Percentiles rank a stretch among this genome's conserved stretches.
phyloP scores from a whole-genome alignment of 2,329 filamentous ascomycete genomes.

The Ceratocystis lukuohia region DNA sequence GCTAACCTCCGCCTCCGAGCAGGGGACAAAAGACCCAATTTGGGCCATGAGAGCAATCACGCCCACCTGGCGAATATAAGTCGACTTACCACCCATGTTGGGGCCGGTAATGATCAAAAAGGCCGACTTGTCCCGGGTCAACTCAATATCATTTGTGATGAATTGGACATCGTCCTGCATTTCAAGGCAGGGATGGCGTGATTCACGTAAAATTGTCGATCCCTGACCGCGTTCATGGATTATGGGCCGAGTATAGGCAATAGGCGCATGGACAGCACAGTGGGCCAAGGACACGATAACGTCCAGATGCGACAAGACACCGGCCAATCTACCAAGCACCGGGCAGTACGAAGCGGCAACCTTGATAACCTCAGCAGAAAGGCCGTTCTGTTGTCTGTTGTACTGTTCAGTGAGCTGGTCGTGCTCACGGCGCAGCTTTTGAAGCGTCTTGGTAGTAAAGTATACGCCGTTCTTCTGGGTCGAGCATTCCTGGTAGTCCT shows the following conservation, averaged over 20 bases:
- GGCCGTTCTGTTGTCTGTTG: constrained; percentile 79
- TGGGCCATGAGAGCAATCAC: constrained; percentile 97
- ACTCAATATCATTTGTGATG: constrained; percentile 89
- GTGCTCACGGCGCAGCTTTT: constrained; percentile 72
- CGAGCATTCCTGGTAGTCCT: constrained; percentile 81
- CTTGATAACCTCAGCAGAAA: constrained; percentile 83
- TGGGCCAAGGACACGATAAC: constrained; percentile 92
- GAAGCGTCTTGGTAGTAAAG: constrained; percentile 78
- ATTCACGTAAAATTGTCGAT: constrained; percentile 79
- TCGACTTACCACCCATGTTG: constrained; percentile 98
- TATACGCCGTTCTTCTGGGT: constrained; percentile 99
- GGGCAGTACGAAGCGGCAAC: constrained; percentile 93
- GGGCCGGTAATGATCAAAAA: constrained; percentile 96
- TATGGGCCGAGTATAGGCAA: constrained; percentile 77
- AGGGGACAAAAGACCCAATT: constrained; percentile 91
- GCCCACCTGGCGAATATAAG: constrained; percentile 93
- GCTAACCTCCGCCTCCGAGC: constrained; percentile 74
- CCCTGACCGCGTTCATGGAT: constrained; percentile 82
- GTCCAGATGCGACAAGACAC: constrained; percentile 81
- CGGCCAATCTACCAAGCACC: constrained; percentile 77
- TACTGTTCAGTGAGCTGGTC: constrained; percentile 92
- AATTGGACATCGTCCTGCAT: constrained; percentile 98
- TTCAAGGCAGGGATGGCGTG: constrained; percentile 93
- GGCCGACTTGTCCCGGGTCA: constrained; percentile 64
- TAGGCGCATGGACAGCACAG: constrained; percentile 82